Conservation (phyloP, 495 filamentous ascomycete genomes). For the Oidiodendron maius region DNA sequence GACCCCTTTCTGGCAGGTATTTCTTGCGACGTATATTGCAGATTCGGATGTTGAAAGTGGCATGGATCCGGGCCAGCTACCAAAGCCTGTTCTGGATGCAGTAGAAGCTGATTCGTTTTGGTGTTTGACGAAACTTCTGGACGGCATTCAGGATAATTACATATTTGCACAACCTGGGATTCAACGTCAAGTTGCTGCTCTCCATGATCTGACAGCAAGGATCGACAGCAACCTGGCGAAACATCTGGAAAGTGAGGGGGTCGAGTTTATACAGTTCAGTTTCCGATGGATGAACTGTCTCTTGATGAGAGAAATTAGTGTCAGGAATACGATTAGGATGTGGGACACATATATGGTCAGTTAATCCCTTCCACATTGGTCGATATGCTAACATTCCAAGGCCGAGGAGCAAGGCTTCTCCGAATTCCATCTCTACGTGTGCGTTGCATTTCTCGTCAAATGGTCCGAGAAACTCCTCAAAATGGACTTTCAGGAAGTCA, state of each 20-base stretch:
- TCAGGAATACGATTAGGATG: conserved; percentile 95
- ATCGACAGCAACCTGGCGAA: conserved; percentile 82
- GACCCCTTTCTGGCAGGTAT: conserved; percentile 96
- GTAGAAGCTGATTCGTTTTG: conserved; percentile 98
- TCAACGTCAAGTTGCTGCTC: conserved; percentile 81
- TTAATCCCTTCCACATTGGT: conserved; percentile 6
- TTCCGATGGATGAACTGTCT: conserved; percentile 99
- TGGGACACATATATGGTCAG: conserved; percentile 98
- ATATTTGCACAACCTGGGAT: conserved; percentile 97
- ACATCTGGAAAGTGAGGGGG: conserved; percentile 81
- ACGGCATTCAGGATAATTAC: conserved; percentile 98
- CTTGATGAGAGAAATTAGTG: conserved; percentile 93
- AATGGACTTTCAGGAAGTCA: conserved; percentile 97
- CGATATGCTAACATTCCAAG: conserved; percentile 35
- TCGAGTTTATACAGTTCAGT: conserved; percentile 98
- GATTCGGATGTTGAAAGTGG: conserved; percentile 86
- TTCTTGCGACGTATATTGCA: conserved; percentile 88
- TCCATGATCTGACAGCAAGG: conserved; percentile 81
- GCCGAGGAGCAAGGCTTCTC: conserved; percentile 98
- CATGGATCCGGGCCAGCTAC: conserved; percentile 94
- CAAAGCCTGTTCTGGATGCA: conserved; percentile 85
- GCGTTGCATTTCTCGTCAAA: conserved; percentile 96
- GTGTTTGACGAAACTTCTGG: conserved; percentile 93
- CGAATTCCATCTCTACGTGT: conserved; percentile 96
- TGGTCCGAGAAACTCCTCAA: conserved; percentile 93